A percentile compares a stretch with the other conserved stretches of the same genome.
Evolutionary conservation across 106 monocot genomes (phyloP).

Genomic region (Triglochin maritima): DNA sequence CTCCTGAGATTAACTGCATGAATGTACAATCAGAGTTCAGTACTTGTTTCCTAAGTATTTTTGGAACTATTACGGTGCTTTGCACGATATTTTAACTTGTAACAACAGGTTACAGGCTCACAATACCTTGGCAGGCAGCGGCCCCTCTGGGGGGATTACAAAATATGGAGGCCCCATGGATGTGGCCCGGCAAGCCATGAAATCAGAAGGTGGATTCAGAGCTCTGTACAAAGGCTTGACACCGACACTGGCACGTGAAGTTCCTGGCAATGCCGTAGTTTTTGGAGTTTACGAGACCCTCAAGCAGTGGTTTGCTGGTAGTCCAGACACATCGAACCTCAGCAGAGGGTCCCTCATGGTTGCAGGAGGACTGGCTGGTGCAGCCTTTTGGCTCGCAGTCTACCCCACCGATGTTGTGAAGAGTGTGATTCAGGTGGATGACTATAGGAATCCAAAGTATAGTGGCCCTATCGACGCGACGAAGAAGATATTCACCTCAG

Average conservation of each 20-base stretch:
- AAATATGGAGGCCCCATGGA: slow-evolving; percentile 85
- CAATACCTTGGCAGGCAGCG: slow-evolving; percentile 39
- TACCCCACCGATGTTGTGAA: slow-evolving; percentile 90
- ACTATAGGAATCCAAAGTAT: slow-evolving; percentile 65
- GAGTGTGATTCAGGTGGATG: slow-evolving; percentile 84
- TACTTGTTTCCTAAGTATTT: too few species aligned
- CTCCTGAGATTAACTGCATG: neutral
- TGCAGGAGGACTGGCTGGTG: slow-evolving; percentile 77
- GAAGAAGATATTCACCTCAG: slow-evolving; percentile 57
- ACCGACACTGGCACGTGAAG: slow-evolving; percentile 70
- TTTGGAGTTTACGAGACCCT: slow-evolving; percentile 85
- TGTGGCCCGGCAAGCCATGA: slow-evolving; percentile 73
- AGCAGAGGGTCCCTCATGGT: slow-evolving; percentile 63
- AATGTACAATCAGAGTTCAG: too few species aligned
- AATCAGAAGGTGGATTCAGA: slow-evolving; percentile 58
- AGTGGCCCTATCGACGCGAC: slow-evolving; percentile 54
- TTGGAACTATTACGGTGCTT: too few species aligned
- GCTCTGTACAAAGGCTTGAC: slow-evolving; percentile 73
- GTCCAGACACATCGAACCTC: slow-evolving; percentile 48
- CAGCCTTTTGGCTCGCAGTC: slow-evolving; percentile 53
- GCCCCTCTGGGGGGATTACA: slow-evolving; percentile 22
- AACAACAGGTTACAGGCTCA: slow-evolving; percentile 74
- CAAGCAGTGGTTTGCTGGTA: slow-evolving; percentile 58
- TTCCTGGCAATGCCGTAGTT: slow-evolving; percentile 75
- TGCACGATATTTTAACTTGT: too few species aligned